These are phyloP conservation scores for Periconia sp. DNA, from an alignment of 2,329 filamentous ascomycete genomes.

Conservation along the genomic window DNA sequence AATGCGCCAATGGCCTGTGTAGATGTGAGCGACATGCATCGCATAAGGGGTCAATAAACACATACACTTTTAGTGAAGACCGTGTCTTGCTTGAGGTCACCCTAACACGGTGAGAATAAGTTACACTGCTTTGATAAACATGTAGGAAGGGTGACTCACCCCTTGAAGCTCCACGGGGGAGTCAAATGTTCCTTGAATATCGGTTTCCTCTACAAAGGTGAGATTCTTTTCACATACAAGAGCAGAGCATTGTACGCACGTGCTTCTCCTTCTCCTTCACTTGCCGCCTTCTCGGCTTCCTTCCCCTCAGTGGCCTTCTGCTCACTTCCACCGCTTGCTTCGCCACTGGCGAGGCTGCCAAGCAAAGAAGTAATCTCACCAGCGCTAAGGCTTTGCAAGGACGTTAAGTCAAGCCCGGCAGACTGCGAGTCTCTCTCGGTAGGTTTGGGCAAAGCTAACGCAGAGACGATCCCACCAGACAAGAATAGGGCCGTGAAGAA, in stretches of 20 bases:
- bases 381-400: background rate
- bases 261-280: slow-evolving; percentile 5
- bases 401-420: no score
- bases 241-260: background rate
- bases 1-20: slow-evolving; percentile 25
- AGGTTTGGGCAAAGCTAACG: no score
- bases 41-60: background rate
- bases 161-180: slow-evolving; percentile 14
- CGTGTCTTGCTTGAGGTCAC: slow-evolving; percentile 30
- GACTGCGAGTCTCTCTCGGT: no score
- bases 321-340: background rate
- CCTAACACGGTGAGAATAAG: slow-evolving; percentile 6
- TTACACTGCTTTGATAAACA: background rate
- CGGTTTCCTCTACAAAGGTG: slow-evolving; percentile 15
- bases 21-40: background rate
- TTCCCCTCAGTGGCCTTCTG: background rate
- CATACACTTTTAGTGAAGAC: slow-evolving; percentile 25
- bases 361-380: slow-evolving; percentile 1
- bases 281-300: slow-evolving; percentile 1
- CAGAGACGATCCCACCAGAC: no score
- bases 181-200: slow-evolving; percentile 17
- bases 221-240: background rate
- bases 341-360: background rate
- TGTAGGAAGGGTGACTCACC: background rate
- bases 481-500: no score